Percentiles rank a stretch among this genome's conserved stretches.
Conservation (phyloP, 192 early-diverging fungal genomes). For the Podila minutissima region DNA sequence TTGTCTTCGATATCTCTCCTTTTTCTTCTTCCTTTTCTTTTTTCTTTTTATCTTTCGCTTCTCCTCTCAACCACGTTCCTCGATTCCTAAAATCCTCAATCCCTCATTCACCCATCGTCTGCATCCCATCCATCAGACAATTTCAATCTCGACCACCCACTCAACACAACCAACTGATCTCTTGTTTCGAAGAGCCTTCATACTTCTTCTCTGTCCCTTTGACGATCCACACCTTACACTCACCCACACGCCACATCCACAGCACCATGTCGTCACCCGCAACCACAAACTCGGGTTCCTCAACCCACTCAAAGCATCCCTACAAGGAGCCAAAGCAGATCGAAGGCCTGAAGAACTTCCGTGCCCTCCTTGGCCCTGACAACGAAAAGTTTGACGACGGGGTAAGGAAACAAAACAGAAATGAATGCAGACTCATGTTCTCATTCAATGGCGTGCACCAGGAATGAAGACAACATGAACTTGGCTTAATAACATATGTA, state of each 20-base stretch:
- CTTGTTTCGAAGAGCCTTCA: not conserved
- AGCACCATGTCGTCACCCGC: slow-evolving; percentile 4
- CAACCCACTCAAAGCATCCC: slow-evolving; percentile 36
- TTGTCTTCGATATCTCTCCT: not conserved
- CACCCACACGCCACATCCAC: not conserved
- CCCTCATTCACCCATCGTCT: not conserved
- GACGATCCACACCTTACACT: not conserved
- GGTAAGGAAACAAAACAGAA: slow-evolving; percentile 18
- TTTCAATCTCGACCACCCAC: not conserved
- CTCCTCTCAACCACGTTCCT: not conserved
- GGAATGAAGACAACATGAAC: too few species aligned
- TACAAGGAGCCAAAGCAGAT: slow-evolving; percentile 45
- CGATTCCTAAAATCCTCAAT: not conserved
- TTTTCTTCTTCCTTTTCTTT: not conserved
- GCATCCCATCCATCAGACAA: not conserved
- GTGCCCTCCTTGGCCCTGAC: slow-evolving; percentile 39
- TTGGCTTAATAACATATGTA: not conserved
- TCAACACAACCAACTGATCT: not conserved
- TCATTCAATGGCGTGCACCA: too few species aligned
- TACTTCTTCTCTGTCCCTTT: not conserved
- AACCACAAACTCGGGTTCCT: slow-evolving; percentile 9
- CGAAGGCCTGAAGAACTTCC: slow-evolving; percentile 39
- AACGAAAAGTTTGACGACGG: slow-evolving; percentile 49
- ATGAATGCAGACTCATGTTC: too few species aligned
- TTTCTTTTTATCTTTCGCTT: not conserved